Percentiles rank a stretch among this genome's conserved stretches.
Evolutionary conservation across 2,329 filamentous ascomycete genomes (phyloP).

Genomic region (Botrytis deweyae): DNA sequence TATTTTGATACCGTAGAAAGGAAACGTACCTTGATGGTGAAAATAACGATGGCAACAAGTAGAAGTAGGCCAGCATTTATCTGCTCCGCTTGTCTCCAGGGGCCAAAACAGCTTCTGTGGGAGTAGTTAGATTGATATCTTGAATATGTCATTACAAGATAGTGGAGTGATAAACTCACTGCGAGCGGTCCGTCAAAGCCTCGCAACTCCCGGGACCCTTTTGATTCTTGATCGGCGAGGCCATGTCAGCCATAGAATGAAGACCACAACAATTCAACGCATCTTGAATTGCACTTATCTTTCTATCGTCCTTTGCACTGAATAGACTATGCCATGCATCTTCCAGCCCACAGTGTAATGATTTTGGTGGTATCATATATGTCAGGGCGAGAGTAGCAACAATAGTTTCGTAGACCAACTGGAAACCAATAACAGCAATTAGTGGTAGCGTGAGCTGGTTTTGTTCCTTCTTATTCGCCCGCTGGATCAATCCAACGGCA

Average conservation of each 20-base stretch:
- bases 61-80: constrained; percentile 55
- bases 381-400: constrained; percentile 37
- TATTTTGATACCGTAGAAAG: neutral
- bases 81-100: constrained; percentile 58
- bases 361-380: constrained; percentile 34
- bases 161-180: neutral
- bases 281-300: constrained; percentile 63
- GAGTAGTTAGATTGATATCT: neutral
- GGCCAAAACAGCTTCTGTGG: constrained; percentile 47
- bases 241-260: constrained; percentile 54
- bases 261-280: constrained; percentile 66
- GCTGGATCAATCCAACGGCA: constrained; percentile 28
- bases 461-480: constrained; percentile 30
- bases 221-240: constrained; percentile 50
- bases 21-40: constrained; percentile 53
- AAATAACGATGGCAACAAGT: constrained; percentile 52
- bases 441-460: constrained; percentile 35
- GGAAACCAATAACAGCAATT: constrained; percentile 36
- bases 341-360: constrained; percentile 53
- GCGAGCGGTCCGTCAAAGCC: constrained; percentile 20
- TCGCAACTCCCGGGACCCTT: constrained; percentile 21
- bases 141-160: neutral
- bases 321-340: constrained; percentile 57
- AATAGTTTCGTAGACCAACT: constrained; percentile 39
- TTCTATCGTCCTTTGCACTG: constrained; percentile 47